Percentiles rank a stretch among this genome's conserved stretches.
Conservation (phyloP, 2,329 filamentous ascomycete genomes). For the Fusarium compactum region DNA sequence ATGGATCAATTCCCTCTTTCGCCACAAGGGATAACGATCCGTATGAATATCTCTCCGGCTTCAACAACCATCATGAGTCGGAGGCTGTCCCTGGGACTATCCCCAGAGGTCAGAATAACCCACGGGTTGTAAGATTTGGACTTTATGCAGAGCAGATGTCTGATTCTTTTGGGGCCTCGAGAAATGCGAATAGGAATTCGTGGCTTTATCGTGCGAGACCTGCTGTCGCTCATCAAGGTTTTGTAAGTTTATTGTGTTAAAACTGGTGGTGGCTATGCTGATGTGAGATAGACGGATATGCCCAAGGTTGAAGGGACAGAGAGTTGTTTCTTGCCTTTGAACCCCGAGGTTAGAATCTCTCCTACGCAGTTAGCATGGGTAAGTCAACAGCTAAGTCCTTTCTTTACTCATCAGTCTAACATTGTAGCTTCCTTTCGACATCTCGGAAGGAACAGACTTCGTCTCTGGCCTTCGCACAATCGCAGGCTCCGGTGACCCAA, state of each 20-base stretch:
- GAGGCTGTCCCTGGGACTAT: conserved; percentile 61
- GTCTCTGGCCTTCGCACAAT: conserved; percentile 60
- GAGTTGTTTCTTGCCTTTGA: conserved; percentile 44
- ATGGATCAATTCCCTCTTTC: conserved; percentile 67
- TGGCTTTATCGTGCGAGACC: conserved; percentile 49
- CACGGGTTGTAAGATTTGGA: conserved; percentile 54
- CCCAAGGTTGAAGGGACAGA: conserved; percentile 43
- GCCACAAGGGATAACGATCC: conserved; percentile 56
- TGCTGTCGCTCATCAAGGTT: conserved; percentile 50
- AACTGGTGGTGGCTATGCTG: fast-evolving
- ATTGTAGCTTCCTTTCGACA: conserved; percentile 51
- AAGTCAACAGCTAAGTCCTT: neutral
- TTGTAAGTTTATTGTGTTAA: too few species aligned
- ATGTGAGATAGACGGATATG: conserved; percentile 37
- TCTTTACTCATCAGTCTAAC: neutral
- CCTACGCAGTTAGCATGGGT: conserved; percentile 46
- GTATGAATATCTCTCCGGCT: conserved; percentile 67
- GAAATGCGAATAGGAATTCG: conserved; percentile 49
- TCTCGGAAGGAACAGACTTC: conserved; percentile 51
- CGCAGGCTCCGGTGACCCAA: conserved; percentile 63
- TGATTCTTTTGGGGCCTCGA: conserved; percentile 52
- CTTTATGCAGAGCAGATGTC: conserved; percentile 60
- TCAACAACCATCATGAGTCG: conserved; percentile 61
- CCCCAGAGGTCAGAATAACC: conserved; percentile 59
- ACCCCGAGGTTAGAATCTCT: conserved; percentile 41